These are phyloP conservation scores for Phialophora chinensis DNA, from an alignment of 2,329 filamentous ascomycete genomes.

Conservation along the genomic window DNA sequence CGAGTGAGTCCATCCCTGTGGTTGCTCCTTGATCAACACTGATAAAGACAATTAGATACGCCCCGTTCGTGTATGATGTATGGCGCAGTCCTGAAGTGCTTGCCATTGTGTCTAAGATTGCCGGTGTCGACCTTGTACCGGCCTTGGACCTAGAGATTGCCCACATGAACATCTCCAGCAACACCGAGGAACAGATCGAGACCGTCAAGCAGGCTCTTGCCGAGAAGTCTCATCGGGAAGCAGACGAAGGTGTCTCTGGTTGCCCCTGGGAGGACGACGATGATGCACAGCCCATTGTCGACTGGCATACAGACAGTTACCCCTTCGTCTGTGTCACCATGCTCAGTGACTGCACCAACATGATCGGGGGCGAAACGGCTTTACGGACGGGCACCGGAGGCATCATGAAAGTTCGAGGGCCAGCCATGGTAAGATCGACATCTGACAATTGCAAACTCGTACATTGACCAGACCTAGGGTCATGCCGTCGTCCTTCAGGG, in stretches of 20 bases:
- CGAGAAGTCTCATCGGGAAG: slow-evolving; percentile 35
- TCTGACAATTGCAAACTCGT: slow-evolving; percentile 4
- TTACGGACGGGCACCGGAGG: slow-evolving; percentile 60
- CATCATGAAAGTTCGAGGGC: slow-evolving; percentile 54
- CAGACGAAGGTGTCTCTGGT: slow-evolving; percentile 37
- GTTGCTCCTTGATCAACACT: slow-evolving; percentile 29
- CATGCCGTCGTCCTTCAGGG: slow-evolving; percentile 72
- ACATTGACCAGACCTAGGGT: slow-evolving; percentile 52
- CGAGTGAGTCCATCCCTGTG: slow-evolving; percentile 53
- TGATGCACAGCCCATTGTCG: slow-evolving; percentile 45
- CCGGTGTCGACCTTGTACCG: slow-evolving; percentile 64
- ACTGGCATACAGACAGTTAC: slow-evolving; percentile 60
- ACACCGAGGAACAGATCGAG: slow-evolving; percentile 37
- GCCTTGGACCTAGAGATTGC: slow-evolving; percentile 64
- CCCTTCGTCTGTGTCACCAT: slow-evolving; percentile 61
- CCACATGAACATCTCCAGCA: slow-evolving; percentile 62
- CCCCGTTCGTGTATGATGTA: slow-evolving; percentile 66
- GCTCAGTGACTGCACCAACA: slow-evolving; percentile 56
- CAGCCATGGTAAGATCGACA: slow-evolving; percentile 48
- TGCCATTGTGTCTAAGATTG: slow-evolving; percentile 60
- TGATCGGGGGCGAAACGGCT: slow-evolving; percentile 65
- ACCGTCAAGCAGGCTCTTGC: slow-evolving; percentile 32
- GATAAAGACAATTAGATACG: slow-evolving; percentile 52
- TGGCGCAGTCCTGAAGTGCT: slow-evolving; percentile 63
- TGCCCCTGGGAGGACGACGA: slow-evolving; percentile 41